Percentiles rank a stretch among this genome's conserved stretches.
These are phyloP conservation scores for Raffaelea ambrosiae DNA, from an alignment of 2,329 filamentous ascomycete species.

Conservation along the genomic window DNA sequence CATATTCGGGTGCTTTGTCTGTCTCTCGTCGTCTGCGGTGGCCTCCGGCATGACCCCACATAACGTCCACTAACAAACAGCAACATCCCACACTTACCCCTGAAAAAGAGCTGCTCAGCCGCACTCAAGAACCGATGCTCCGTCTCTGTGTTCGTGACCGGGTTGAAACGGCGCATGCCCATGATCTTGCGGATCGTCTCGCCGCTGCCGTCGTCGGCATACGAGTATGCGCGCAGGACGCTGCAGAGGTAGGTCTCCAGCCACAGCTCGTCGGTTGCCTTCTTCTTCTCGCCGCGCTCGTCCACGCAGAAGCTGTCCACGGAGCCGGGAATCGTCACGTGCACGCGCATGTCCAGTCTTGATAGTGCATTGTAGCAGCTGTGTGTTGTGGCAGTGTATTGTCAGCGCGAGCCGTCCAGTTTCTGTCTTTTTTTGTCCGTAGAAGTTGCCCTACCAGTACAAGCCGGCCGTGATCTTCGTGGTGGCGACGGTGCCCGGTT, in stretches of 20 bases:
- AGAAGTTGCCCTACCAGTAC: constrained; percentile 61
- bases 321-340: constrained; percentile 92
- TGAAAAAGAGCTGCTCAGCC: constrained; percentile 90
- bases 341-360: constrained; percentile 93
- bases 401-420: background rate
- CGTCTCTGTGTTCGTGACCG: constrained; percentile 94
- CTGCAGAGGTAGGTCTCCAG: constrained; percentile 96
- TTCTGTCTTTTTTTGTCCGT: background rate
- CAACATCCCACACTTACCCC: constrained; percentile 48
- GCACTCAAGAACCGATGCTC: constrained; percentile 94
- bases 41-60: too few relatives aligned
- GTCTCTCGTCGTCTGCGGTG: constrained; percentile 11
- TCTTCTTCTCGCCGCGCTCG: constrained; percentile 88
- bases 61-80: background rate
- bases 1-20: too few relatives aligned
- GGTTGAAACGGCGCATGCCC: constrained; percentile 94
- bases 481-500: constrained; percentile 63
- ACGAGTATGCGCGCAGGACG: constrained; percentile 88
- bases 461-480: constrained; percentile 89
- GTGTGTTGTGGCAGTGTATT: background rate
- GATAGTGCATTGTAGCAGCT: constrained; percentile 99
- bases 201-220: constrained; percentile 90
- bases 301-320: constrained; percentile 98
- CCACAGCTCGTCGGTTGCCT: constrained; percentile 91
- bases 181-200: constrained; percentile 95